Base-by-base conservation (phyloP, 164 flowering plant genomes). In the Kalanchoe fedtschenkoi region DNA sequence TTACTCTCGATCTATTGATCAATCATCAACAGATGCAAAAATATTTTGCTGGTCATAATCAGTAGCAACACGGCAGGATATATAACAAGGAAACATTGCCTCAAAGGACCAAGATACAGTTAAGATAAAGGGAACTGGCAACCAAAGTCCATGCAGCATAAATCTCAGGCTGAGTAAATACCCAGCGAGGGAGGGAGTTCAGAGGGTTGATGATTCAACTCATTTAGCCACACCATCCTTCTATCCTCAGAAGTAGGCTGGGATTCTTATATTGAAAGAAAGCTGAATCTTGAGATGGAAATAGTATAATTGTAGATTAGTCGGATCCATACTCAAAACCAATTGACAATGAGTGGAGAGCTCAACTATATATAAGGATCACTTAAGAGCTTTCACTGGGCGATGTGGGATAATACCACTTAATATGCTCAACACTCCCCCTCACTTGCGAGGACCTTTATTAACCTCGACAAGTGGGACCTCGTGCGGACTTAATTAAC, bases 1-100 rank as follows among this genome's bases (percentile, higher is more conserved):
- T 91, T 95, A 60, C 87, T 86, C 71, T 95, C 99, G 53, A 95
- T 71, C 99, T 95, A 86, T 35, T 33, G 64, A 58, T 10, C 46
- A 55, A 39, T 37, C 47, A 35, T 8, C n/a, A 29, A 35, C 32
- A 64, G 22, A 17, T 21, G 26, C 32, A 38, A 21, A 21, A 21
- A 21, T 21, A 21, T 47, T 19, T 22, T 47, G 8, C 2, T 47
- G 13, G 39, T 37, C 39, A 37, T 37, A 4, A 8, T 37, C 14
- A 37, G 39, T 37, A 9, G 14, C 39, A 37, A 37, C 13, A 37
- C n/a, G n/a, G n/a, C n/a, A n/a, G n/a, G n/a, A n/a, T n/a, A n/a
- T n/a, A n/a, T n/a, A n/a, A n/a, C 13, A 37, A 37, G 39, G 39
- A 37, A 37, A 2, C 14, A 37, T 37, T 6, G 11, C 39, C 11